Evolutionary conservation across 345 rosid species (phyloP), one percentile per base, ranked within the genome.

Genomic region (Citropsis articulata): DNA sequence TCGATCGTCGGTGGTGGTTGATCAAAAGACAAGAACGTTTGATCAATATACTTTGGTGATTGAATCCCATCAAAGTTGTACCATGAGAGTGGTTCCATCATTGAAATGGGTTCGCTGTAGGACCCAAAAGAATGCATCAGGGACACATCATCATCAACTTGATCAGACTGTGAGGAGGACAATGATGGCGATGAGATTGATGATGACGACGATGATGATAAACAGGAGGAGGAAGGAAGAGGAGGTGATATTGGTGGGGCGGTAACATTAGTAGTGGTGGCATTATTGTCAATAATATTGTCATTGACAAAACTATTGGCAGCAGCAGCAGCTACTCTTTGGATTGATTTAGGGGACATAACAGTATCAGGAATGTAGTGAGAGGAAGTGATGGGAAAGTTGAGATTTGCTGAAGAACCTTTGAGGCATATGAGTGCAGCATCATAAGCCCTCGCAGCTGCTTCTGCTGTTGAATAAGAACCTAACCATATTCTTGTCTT

Each of bases 401-500:
- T 96, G 80, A 96, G 85, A 87, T 86, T 91, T 40, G 87, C 94
- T 10, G 94, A 85, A 48, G 97, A 83, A 27, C 99, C 99, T 75
- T 90, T 92, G 79, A 94, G 96, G 84, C 98, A 96, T 33, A 96
- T 72, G 70, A 92, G 97, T 38, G 99, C 99, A 80, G 98, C 98
- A 67, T 96, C 99, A 25, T 96, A 94, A 78, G 99, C 99, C 69
- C 97, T 87, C 22, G 99, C 99, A 53, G 99, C 99, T 36, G 97
- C 98, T 83, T 94, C 99, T 14, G 98, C 78, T 2, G 97, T 96
- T 18, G 98, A 92, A 81, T 96, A 94, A 77, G 99, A 96, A 31
- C 99, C 99, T 77, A 96, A 81, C 99, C 99, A 96, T 76, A 96
- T 94, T 80, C 99, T 89, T 70, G 99, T 90, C 74, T 96, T 96